A percentile compares a stretch with the other conserved stretches of the same genome.
Evolutionary conservation across 1,139 yeast genomes (phyloP).

Genomic region (Scheffersomyces insectosa): DNA sequence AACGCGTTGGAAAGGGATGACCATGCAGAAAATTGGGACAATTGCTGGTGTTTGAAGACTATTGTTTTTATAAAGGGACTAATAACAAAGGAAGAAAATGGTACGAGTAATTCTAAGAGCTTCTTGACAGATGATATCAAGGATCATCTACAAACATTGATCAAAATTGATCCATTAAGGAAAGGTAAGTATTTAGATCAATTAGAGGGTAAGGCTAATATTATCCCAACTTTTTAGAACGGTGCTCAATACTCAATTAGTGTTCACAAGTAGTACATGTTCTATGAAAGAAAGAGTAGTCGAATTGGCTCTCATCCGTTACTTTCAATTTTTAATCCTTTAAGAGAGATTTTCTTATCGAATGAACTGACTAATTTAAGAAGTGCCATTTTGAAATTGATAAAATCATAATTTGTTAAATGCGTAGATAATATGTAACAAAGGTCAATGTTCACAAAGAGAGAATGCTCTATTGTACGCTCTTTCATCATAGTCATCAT

Average conservation of each 20-base stretch:
- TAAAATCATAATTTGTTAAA: too few species aligned
- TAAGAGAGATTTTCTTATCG: too few species aligned
- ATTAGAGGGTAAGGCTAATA: slow-evolving; percentile 16
- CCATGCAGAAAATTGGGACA: slow-evolving; percentile 51
- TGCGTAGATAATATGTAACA: background rate
- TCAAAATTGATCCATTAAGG: slow-evolving; percentile 69
- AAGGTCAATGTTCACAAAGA: slow-evolving; percentile 30
- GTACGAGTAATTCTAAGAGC: slow-evolving; percentile 5
- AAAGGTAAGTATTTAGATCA: slow-evolving; percentile 57
- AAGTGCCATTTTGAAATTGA: too few species aligned
- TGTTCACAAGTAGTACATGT: background rate
- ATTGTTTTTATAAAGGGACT: slow-evolving; percentile 45
- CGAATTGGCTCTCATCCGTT: too few species aligned
- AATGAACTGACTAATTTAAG: too few species aligned
- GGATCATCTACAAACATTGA: slow-evolving; percentile 40
- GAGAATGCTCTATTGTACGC: slow-evolving; percentile 22
- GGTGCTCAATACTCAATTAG: background rate
- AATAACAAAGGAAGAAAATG: slow-evolving; percentile 18
- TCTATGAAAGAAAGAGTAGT: background rate
- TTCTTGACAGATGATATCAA: slow-evolving; percentile 25
- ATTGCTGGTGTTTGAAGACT: slow-evolving; percentile 69
- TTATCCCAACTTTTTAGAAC: slow-evolving; percentile 3
- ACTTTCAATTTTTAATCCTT: background rate
- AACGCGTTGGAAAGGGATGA: slow-evolving; percentile 63
- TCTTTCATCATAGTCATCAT: slow-evolving; percentile 11